Percentiles rank a stretch among this genome's conserved stretches.
Evolutionary conservation across 2,329 filamentous ascomycete genomes (phyloP).

Genomic region (Sporothrix pallida): DNA sequence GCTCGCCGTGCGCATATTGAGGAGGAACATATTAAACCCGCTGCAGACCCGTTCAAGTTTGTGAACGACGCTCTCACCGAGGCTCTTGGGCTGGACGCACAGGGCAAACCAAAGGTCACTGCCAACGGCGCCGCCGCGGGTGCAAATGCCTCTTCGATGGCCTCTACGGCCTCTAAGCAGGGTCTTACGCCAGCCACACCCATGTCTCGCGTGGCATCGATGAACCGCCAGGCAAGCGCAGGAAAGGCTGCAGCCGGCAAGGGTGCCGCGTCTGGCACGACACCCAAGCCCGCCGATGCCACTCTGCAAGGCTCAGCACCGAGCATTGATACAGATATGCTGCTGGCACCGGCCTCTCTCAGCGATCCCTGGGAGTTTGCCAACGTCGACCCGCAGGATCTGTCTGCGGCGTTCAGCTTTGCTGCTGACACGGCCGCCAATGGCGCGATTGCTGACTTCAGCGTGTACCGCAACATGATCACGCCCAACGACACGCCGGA

Average conservation of each 20-base stretch:
- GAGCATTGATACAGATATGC: slow-evolving; percentile 42
- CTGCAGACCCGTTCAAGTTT: slow-evolving; percentile 61
- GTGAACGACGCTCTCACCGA: slow-evolving; percentile 56
- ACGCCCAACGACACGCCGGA: slow-evolving; percentile 70
- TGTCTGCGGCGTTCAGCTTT: slow-evolving; percentile 50
- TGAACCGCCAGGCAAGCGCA: slow-evolving; percentile 57
- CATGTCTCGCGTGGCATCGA: slow-evolving; percentile 58
- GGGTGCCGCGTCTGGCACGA: slow-evolving; percentile 39
- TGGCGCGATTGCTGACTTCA: slow-evolving; percentile 60
- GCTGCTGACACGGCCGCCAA: slow-evolving; percentile 50
- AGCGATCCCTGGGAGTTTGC: slow-evolving; percentile 46
- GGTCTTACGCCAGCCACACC: slow-evolving; percentile 54
- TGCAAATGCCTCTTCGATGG: slow-evolving; percentile 47
- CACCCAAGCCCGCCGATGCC: slow-evolving; percentile 41
- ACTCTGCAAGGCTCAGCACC: slow-evolving; percentile 38
- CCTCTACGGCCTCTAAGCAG: slow-evolving; percentile 53
- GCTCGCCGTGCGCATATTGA: slow-evolving; percentile 58
- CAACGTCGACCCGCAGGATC: slow-evolving; percentile 60
- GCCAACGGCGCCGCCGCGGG: slow-evolving; percentile 40
- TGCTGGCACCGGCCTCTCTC: slow-evolving; percentile 26
- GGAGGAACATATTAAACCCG: slow-evolving; percentile 65
- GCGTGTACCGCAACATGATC: slow-evolving; percentile 56
- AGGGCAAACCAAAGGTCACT: slow-evolving; percentile 52
- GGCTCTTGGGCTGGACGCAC: slow-evolving; percentile 57
- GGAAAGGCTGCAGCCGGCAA: slow-evolving; percentile 45